Base-by-base conservation (phyloP, 306 rosid genomes). In the Luffa aegyptiaca region DNA sequence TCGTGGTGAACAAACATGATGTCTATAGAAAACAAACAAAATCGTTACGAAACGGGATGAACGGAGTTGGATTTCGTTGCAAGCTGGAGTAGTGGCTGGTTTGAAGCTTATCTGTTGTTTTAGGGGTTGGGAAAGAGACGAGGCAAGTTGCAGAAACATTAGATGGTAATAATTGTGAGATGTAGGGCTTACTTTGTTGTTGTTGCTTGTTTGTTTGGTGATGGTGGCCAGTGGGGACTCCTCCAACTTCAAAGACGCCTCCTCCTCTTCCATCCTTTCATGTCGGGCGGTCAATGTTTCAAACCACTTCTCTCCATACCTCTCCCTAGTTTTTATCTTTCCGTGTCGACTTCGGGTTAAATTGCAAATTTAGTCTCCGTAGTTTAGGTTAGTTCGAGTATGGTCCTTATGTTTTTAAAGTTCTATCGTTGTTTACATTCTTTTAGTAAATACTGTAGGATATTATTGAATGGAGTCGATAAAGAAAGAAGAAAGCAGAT, bases 261-360 rank as follows among this genome's bases (percentile, higher is more conserved):
- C 76, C 20, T 6, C 48, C 56, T 44, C 51, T 70, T 16, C 59
- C 13, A 48, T 72, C 77, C 58, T 72, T 3, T 56, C 80, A 76
- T 36, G 80, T 76, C 80, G 36, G 36, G 68, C 80, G 20, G 53
- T 57, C 80, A 55, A 76, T 56, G 35, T 56, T 37, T 56, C 37
- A n/a, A 55, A 56, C 18, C 52, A 76, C 18, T 10, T 55, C 37
- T 75, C 65, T 35, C 33, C 79, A 44, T 56, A 1, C 10, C 8
- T 21, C 7, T 20, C 21, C 10, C 1, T 21, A 0, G 0, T 26
- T 2, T 20, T 56, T 56, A 4, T 56, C 2, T 45, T 26, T 26
- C 31, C 31, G 1, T 1, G 1, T 26, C 31, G 31, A 26, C 1
- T 45, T 2, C 0, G 0, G 3, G 26, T 57, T 57, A 13, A 52